A percentile compares a stretch with the other conserved stretches of the same genome.
These are phyloP conservation scores for Termitomyces eurrhizus DNA, from an alignment of 768 basidiomycete genomes.

Conservation along the genomic window DNA sequence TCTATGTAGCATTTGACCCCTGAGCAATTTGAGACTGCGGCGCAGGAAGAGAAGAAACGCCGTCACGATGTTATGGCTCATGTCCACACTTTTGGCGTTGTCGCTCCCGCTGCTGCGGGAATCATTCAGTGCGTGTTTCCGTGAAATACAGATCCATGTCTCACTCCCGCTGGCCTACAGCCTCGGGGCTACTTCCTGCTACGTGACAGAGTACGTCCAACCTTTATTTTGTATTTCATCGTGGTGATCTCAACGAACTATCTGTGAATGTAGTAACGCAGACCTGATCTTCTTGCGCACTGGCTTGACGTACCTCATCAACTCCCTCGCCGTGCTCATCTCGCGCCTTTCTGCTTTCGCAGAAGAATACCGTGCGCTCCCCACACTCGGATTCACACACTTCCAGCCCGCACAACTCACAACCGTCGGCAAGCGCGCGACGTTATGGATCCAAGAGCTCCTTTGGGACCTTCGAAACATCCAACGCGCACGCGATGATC, in stretches of 20 bases:
- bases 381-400: conserved; percentile 96
- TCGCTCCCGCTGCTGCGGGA: conserved; percentile 91
- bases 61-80: conserved; percentile 99
- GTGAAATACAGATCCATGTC: background rate
- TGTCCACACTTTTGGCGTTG: conserved; percentile 93
- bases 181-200: conserved; percentile 92
- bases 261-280: conserved; percentile 67
- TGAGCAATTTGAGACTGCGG: conserved; percentile 89
- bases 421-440: conserved; percentile 95
- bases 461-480: conserved; percentile 96
- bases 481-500: conserved; percentile 81
- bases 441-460: conserved; percentile 97
- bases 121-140: conserved; percentile 77
- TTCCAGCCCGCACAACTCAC: conserved; percentile 99
- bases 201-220: conserved; percentile 84
- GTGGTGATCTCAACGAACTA: background rate
- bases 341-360: conserved; percentile 86
- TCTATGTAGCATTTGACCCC: conserved; percentile 66
- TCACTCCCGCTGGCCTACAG: background rate
- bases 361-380: conserved; percentile 78
- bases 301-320: conserved; percentile 78
- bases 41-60: conserved; percentile 93
- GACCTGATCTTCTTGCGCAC: conserved; percentile 95
- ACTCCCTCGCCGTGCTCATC: conserved; percentile 87
- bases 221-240: background rate